Percentiles rank a stretch among this genome's conserved stretches.
Evolutionary conservation across 2,329 filamentous ascomycete species (phyloP).

Genomic region (Penicillium sp.): DNA sequence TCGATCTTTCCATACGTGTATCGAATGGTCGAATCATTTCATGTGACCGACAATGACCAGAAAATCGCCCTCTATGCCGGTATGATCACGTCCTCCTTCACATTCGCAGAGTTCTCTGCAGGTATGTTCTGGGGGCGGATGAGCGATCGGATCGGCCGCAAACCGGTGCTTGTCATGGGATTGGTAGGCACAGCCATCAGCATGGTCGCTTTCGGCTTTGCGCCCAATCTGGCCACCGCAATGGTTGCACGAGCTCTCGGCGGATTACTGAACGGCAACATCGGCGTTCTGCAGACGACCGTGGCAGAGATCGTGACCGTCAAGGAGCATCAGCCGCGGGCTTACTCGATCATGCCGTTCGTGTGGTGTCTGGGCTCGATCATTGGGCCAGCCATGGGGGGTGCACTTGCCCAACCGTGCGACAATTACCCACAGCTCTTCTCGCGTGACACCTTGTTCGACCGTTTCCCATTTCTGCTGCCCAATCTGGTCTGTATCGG

Average conservation of each 20-base stretch:
- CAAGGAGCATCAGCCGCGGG: conserved; percentile 88
- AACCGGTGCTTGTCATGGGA: conserved; percentile 86
- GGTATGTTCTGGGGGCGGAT: conserved; percentile 89
- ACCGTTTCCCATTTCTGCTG: conserved; percentile 79
- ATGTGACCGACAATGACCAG: conserved; percentile 69
- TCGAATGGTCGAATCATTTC: conserved; percentile 91
- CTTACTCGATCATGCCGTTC: conserved; percentile 96
- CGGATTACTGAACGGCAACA: conserved; percentile 90
- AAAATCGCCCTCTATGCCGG: conserved; percentile 89
- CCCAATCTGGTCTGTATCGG: conserved; percentile 84
- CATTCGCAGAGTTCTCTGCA: conserved; percentile 89
- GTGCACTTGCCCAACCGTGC: conserved; percentile 80
- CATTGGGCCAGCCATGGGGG: conserved; percentile 84
- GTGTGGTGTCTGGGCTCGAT: conserved; percentile 98
- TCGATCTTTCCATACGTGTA: conserved; percentile 98
- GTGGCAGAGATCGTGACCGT: conserved; percentile 89
- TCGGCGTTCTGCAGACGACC: conserved; percentile 90
- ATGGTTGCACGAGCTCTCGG: conserved; percentile 83
- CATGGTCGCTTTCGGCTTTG: conserved; percentile 88
- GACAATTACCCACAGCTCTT: conserved; percentile 74
- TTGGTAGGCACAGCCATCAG: conserved; percentile 85
- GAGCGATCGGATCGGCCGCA: conserved; percentile 86
- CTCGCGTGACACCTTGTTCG: conserved; percentile 67
- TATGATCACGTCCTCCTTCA: conserved; percentile 94
- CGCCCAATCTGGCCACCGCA: conserved; percentile 72